phyloP scores from a whole-genome alignment of 306 rosid species.

The Senna siamea region DNA sequence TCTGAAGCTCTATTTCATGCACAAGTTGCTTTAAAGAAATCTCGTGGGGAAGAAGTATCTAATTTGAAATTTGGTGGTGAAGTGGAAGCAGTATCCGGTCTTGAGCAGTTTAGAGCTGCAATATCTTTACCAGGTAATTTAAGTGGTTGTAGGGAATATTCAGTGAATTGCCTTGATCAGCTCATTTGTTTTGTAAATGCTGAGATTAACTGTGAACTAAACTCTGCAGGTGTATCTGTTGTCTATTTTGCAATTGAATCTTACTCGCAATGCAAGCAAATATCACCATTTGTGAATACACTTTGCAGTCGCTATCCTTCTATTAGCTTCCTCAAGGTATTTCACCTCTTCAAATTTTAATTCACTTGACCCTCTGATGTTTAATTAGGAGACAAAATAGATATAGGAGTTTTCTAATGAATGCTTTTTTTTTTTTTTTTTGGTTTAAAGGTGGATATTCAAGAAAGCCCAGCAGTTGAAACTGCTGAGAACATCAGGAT shows the following conservation, averaged over 20 bases:
- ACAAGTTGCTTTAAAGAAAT: slow-evolving; percentile 86
- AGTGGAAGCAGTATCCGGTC: slow-evolving; percentile 79
- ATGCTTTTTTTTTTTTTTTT: slow-evolving; percentile 31
- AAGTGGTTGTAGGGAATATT: neutral
- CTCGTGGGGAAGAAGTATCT: slow-evolving; percentile 82
- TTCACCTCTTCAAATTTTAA: neutral
- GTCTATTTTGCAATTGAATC: slow-evolving; percentile 84
- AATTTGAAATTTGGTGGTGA: slow-evolving; percentile 90
- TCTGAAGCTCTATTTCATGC: slow-evolving; percentile 90
- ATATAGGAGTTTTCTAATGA: slow-evolving; percentile 29
- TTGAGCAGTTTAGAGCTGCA: slow-evolving; percentile 84
- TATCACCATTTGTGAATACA: slow-evolving; percentile 74
- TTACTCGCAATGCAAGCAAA: slow-evolving; percentile 69
- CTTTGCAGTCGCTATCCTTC: slow-evolving; percentile 84
- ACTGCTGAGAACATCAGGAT: slow-evolving; percentile 75
- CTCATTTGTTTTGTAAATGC: slow-evolving; percentile 2
- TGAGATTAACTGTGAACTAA: slow-evolving; percentile 11
- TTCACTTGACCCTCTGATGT: neutral
- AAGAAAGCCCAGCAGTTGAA: slow-evolving; percentile 64
- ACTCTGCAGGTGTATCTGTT: slow-evolving; percentile 70
- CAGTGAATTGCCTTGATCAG: neutral
- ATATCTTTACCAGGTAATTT: slow-evolving; percentile 69
- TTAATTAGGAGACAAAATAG: neutral
- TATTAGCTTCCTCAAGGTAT: slow-evolving; percentile 87
- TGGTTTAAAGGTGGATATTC: slow-evolving; percentile 74